Conservation (phyloP, 805 yeast species). For the Lachancea kluyveri region DNA sequence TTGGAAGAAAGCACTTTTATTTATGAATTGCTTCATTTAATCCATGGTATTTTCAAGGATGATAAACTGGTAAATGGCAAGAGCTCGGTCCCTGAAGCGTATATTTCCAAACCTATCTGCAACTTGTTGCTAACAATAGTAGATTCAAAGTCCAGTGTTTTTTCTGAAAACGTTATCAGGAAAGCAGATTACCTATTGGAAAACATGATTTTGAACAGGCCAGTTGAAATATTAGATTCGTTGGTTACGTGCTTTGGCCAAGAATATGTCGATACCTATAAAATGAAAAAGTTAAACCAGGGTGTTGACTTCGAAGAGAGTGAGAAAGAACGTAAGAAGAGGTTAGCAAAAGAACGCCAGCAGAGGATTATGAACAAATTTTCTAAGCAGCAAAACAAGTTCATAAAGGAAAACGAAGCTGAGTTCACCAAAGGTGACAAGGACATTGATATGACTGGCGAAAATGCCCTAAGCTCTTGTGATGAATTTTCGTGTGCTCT, state of each 20-base stretch:
- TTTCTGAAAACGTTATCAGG: slow-evolving; percentile 41
- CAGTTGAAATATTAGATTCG: slow-evolving; percentile 42
- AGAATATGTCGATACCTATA: slow-evolving; percentile 43
- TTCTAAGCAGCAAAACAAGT: slow-evolving; percentile 67
- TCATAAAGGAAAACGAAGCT: slow-evolving; percentile 49
- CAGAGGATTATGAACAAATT: slow-evolving; percentile 56
- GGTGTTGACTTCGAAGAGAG: slow-evolving; percentile 40
- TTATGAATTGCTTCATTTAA: slow-evolving; percentile 56
- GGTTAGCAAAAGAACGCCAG: slow-evolving; percentile 57
- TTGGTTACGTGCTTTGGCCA: slow-evolving; percentile 54
- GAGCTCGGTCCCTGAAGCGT: slow-evolving; percentile 37
- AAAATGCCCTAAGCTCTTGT: slow-evolving; percentile 14
- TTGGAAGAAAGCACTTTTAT: slow-evolving; percentile 48
- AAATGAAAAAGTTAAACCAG: slow-evolving; percentile 38
- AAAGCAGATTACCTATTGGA: slow-evolving; percentile 58
- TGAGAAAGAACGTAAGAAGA: slow-evolving; percentile 47
- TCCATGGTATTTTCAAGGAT: slow-evolving; percentile 59
- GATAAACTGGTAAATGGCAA: slow-evolving; percentile 39
- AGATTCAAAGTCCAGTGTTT: slow-evolving; percentile 34
- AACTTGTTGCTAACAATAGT: slow-evolving; percentile 47
- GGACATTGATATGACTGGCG: slow-evolving; percentile 34
- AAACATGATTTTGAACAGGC: slow-evolving; percentile 41
- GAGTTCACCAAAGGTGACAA: slow-evolving; percentile 37
- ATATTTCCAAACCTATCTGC: slow-evolving; percentile 50
- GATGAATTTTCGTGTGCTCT: slow-evolving; percentile 44